Percentiles rank a stretch among this genome's conserved stretches.
phyloP scores from a whole-genome alignment of 805 yeast genomes.

The Diddensiella transvaalensis region DNA sequence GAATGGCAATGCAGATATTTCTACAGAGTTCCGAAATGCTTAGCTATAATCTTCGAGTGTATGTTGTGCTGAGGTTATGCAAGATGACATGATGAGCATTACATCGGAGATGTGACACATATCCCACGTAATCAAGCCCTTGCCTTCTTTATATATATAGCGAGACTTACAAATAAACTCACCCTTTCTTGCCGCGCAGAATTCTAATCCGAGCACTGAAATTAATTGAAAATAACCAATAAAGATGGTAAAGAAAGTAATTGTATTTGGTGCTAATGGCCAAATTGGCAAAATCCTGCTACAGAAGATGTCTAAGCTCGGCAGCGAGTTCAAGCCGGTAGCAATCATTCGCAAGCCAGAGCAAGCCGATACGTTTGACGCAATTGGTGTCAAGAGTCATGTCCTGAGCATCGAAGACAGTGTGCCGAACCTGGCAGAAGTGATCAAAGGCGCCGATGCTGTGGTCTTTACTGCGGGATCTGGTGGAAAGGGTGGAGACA shows the following conservation, averaged over 20 bases:
- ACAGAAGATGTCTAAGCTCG: conserved; percentile 32
- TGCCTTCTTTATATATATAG: too few relatives aligned
- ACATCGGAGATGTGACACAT: too few relatives aligned
- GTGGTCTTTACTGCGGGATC: conserved; percentile 63
- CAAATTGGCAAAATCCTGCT: conserved; percentile 51
- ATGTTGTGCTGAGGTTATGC: too few relatives aligned
- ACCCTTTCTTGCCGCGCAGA: too few relatives aligned
- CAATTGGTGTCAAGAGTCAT: conserved; percentile 38
- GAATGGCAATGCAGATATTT: conserved; percentile 39
- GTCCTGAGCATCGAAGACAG: conserved; percentile 36
- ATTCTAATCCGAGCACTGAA: too few relatives aligned
- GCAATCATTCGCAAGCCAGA: conserved; percentile 45
- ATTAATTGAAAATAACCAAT: too few relatives aligned
- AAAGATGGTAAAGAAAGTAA: conserved; percentile 31
- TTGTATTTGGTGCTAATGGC: conserved; percentile 61
- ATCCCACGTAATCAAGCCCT: too few relatives aligned
- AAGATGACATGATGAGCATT: neutral
- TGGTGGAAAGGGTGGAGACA: conserved; percentile 49
- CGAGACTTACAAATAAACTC: too few relatives aligned
- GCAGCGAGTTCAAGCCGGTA: conserved; percentile 37
- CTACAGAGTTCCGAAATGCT: conserved; percentile 17
- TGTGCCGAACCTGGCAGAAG: conserved; percentile 37
- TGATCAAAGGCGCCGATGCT: conserved; percentile 48
- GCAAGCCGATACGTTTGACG: conserved; percentile 42
- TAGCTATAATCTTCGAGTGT: too few relatives aligned